Conservation (phyloP, 257 asterid species). For the Rehmannia glutinosa region DNA sequence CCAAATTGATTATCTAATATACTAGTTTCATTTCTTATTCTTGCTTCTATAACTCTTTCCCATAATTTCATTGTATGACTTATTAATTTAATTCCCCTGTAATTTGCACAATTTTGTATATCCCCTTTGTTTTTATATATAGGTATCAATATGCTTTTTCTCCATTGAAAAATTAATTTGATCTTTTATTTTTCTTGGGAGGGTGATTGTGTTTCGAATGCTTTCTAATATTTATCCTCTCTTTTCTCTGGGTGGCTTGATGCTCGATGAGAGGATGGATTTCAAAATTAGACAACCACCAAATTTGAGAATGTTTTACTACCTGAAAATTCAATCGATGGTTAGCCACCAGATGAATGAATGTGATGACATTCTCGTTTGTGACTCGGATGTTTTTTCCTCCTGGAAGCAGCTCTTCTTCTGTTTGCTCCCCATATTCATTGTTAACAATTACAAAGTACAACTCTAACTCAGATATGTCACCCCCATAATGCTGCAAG, state of each 20-base stretch:
- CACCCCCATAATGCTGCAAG: slow-evolving; percentile 76
- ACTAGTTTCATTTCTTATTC: no score
- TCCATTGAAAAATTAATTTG: no score
- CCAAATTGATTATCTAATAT: no score
- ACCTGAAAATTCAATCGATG: slow-evolving; percentile 94
- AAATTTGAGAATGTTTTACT: not conserved
- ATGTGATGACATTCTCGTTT: slow-evolving; percentile 87
- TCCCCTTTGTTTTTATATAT: no score
- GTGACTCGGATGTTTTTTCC: slow-evolving; percentile 83
- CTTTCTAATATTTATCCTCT: not conserved
- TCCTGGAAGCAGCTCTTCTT: slow-evolving; percentile 88
- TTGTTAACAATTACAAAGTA: slow-evolving; percentile 85
- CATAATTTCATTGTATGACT: no score
- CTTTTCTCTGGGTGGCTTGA: not conserved
- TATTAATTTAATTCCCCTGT: no score
- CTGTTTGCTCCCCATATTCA: slow-evolving; percentile 95
- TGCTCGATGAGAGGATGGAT: not conserved
- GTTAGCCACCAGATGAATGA: slow-evolving; percentile 92
- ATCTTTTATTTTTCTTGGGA: slow-evolving; percentile 2
- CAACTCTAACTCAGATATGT: slow-evolving; percentile 74
- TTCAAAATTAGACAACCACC: not conserved
- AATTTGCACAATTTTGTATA: no score
- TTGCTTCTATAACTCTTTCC: no score
- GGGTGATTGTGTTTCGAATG: not conserved
- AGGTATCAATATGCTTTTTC: no score